Conservation (phyloP, 306 rosid species). For the Inga leiocalycina region DNA sequence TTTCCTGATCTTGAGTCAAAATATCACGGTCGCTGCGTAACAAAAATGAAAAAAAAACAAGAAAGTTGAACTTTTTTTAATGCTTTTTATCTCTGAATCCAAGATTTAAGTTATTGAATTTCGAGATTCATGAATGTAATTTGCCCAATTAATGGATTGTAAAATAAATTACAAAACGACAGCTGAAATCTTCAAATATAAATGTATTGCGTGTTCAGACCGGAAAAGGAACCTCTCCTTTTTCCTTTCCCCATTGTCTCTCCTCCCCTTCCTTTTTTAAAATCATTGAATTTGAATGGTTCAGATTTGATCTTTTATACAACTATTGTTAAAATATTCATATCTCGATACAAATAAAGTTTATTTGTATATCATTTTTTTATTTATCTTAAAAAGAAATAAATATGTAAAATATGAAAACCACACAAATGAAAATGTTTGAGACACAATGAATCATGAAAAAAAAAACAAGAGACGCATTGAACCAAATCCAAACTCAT, state of each 20-base stretch:
- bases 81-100: background rate
- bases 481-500: slow-evolving; percentile 11
- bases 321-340: too few relatives aligned
- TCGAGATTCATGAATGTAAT: background rate
- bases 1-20: background rate
- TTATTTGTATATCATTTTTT: background rate
- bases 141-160: background rate
- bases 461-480: background rate
- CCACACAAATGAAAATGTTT: background rate
- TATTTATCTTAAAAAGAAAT: background rate
- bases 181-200: background rate
- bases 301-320: too few relatives aligned
- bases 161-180: background rate
- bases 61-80: background rate
- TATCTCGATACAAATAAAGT: slow-evolving; percentile 12
- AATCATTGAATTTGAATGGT: too few relatives aligned
- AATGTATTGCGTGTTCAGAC: slow-evolving; percentile 35
- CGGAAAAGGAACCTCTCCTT: too few relatives aligned
- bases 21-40: background rate
- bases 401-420: background rate
- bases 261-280: too few relatives aligned
- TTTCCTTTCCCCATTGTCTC: too few relatives aligned
- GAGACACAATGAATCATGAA: too few relatives aligned
- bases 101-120: background rate
- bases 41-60: background rate